Evolutionary conservation across 2,329 filamentous ascomycete genomes (phyloP), one percentile per base, ranked within the genome.

Genomic region (Alternaria atra): DNA sequence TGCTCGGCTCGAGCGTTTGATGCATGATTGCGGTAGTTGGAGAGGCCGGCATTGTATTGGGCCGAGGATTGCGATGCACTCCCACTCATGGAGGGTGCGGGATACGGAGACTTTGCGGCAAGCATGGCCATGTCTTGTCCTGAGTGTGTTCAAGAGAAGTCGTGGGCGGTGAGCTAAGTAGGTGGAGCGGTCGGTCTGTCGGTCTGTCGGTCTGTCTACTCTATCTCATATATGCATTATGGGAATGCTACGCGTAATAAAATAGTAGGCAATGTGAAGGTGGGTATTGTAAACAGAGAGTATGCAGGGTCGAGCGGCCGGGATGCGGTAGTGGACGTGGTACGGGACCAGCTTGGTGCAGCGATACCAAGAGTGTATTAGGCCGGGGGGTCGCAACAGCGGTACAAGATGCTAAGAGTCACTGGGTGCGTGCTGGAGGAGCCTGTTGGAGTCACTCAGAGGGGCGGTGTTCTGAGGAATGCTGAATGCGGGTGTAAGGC

Each of bases 51-150:
- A 65, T 67, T 73, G 69, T 79, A 79, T 67, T 78, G 78, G 42
- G 70, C 61, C 5, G 77, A 69, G 7, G 72, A 65, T 58, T 77
- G 73, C 25, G 74, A 71, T 37, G 70, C 68, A 39, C 65, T 68
- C 53, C 68, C 73, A 55, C 68, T 73, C 47, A 89, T 79, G 55
- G 86, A 82, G 42, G 77, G 74, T 54, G 87, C 81, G 68, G 89
- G 84, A 75, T 90, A 92, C 43, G 90, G 85, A 70, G 90, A 83
- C 78, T 93, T 93, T 62, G 91, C 88, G 67, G 91, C 91, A 73
- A 94, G 82, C 88, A 93, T 91, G 73, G 91, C 89, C 91, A 93
- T 92, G 63, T 55, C 58, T 52, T 48, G 40, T 55, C 48, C 47
- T 40, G 40, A 34, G 43, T 15, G 34, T 46, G 35, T 54, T 27